Conservation (phyloP, 2,329 filamentous ascomycete genomes). For the Colletotrichum sp. region DNA sequence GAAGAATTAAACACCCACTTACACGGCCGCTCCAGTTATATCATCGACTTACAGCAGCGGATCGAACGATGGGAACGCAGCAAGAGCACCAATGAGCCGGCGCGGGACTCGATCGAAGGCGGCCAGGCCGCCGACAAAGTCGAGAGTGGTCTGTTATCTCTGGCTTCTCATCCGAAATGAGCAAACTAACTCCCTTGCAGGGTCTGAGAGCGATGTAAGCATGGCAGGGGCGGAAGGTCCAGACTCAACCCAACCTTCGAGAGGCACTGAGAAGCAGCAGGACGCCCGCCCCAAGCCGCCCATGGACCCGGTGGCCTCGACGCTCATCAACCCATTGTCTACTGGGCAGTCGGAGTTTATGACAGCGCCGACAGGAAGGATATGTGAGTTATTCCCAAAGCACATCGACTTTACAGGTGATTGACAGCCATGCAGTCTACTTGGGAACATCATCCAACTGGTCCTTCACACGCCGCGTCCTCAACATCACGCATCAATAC, state of each 20-base stretch:
- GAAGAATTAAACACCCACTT: not conserved
- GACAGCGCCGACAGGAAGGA: constrained; percentile 42
- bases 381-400: constrained; percentile 39
- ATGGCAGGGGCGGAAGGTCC: not conserved
- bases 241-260: not conserved
- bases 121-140: not conserved
- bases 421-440: constrained; percentile 42
- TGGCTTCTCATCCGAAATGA: not conserved
- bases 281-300: not conserved
- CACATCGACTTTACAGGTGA: not conserved
- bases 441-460: constrained; percentile 62
- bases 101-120: not conserved
- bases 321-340: constrained; percentile 47
- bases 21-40: constrained; percentile 18
- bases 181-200: not conserved
- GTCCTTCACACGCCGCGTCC: constrained; percentile 55
- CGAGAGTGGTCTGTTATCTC: not conserved
- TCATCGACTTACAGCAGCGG: constrained; percentile 24
- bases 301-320: constrained; percentile 32
- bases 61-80: constrained; percentile 8
- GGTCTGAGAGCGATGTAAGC: not conserved
- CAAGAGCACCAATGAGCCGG: not conserved
- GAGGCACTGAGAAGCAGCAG: not conserved
- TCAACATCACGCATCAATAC: constrained; percentile 53
- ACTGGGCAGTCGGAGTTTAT: constrained; percentile 45